Percentiles rank a stretch among this genome's conserved stretches.
These are phyloP conservation scores for Nitzschia sp. DNA, from an alignment of 108 stramenopile genomes.

Conservation along the genomic window DNA sequence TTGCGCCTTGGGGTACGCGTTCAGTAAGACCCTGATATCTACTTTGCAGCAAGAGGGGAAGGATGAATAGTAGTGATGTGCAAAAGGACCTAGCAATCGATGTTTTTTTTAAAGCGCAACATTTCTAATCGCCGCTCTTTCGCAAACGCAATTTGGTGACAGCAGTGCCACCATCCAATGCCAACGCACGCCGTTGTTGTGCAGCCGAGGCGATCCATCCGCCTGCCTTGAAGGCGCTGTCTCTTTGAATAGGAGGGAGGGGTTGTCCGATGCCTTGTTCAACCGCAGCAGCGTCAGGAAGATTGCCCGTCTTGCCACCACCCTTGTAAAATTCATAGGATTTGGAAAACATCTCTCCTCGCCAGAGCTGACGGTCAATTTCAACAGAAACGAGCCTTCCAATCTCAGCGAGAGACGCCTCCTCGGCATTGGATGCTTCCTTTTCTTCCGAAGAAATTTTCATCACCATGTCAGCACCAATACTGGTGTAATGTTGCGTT, in stretches of 20 bases:
- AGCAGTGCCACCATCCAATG: conserved; percentile 76
- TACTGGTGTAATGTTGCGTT: conserved; percentile 50
- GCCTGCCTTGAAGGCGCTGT: conserved; percentile 76
- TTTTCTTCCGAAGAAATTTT: conserved; percentile 72
- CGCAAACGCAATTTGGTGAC: conserved; percentile 78
- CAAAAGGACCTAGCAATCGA: too few relatives aligned
- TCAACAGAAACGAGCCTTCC: conserved; percentile 49
- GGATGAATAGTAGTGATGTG: too few relatives aligned
- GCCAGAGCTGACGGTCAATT: conserved; percentile 78
- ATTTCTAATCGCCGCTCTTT: conserved; percentile 27
- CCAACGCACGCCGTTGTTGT: conserved; percentile 69
- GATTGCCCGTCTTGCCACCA: conserved; percentile 21
- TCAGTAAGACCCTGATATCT: not conserved
- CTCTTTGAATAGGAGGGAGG: conserved; percentile 68
- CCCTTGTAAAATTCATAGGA: conserved; percentile 57
- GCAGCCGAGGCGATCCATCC: conserved; percentile 87
- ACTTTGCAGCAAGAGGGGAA: too few relatives aligned
- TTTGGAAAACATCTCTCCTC: conserved; percentile 74
- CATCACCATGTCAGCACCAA: conserved; percentile 74
- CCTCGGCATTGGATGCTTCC: conserved; percentile 59
- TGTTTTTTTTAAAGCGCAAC: too few relatives aligned
- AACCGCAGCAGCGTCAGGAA: conserved; percentile 31
- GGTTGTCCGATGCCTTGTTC: conserved; percentile 76
- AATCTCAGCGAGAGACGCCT: conserved; percentile 53
- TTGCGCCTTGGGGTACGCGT: conserved; percentile 59